Evolutionary conservation across 805 yeast genomes (phyloP).

Genomic region (Nakazawaea populi): DNA sequence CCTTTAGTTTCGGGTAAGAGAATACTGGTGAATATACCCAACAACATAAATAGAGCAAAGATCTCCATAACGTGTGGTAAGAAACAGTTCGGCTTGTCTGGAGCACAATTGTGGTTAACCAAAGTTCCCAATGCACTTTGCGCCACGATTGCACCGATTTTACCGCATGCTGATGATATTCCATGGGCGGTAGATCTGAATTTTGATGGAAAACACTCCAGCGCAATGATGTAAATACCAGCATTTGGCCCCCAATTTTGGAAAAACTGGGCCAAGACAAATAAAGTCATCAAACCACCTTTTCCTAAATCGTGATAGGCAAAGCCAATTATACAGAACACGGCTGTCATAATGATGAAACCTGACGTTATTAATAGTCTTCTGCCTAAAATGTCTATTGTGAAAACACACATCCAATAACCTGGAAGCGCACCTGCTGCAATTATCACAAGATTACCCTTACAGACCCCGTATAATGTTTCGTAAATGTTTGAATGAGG

Average conservation of each 20-base stretch:
- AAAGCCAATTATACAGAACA: constrained; percentile 55
- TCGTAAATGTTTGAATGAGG: constrained; percentile 38
- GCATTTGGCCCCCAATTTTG: constrained; percentile 64
- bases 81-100: constrained; percentile 55
- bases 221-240: constrained; percentile 58
- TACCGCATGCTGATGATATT: constrained; percentile 59
- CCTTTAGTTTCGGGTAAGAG: constrained; percentile 78
- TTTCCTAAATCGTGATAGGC: constrained; percentile 45
- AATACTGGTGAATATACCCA: constrained; percentile 54
- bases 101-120: constrained; percentile 62
- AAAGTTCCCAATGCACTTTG: constrained; percentile 70
- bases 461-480: constrained; percentile 37
- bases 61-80: constrained; percentile 81
- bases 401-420: constrained; percentile 52
- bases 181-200: constrained; percentile 67
- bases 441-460: constrained; percentile 49
- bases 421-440: constrained; percentile 63
- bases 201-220: constrained; percentile 60
- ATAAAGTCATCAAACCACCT: constrained; percentile 46
- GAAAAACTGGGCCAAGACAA: constrained; percentile 57
- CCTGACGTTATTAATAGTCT: constrained; percentile 52
- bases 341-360: constrained; percentile 46
- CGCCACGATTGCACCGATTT: constrained; percentile 61
- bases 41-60: constrained; percentile 75
- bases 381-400: constrained; percentile 53